phyloP scores from a whole-genome alignment of 306 rosid species.

The Citrullus amarus region DNA sequence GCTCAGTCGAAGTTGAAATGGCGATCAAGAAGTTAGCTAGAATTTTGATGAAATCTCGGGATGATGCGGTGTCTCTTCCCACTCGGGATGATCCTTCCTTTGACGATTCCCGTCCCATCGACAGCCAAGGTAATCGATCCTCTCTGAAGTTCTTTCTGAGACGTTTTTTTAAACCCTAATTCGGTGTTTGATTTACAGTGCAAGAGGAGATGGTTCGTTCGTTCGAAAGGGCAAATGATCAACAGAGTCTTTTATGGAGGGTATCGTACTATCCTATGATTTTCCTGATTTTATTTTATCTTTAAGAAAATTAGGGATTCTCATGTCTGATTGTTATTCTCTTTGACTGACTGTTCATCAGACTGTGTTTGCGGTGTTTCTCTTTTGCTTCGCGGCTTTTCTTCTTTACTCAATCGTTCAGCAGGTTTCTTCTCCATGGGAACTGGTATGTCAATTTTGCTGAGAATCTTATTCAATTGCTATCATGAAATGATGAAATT shows the following conservation, averaged over 20 bases:
- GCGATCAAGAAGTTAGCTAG: conserved; percentile 57
- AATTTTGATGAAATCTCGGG: conserved; percentile 30
- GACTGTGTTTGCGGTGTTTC: conserved; percentile 54
- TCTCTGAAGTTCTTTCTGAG: background rate
- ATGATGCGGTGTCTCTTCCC: conserved; percentile 49
- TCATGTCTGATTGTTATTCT: background rate
- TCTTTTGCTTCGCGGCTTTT: conserved; percentile 46
- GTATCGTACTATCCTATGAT: conserved; percentile 13
- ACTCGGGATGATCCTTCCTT: conserved; percentile 30
- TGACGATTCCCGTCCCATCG: conserved; percentile 54
- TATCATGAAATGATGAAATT: background rate
- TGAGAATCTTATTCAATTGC: background rate
- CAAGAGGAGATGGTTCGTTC: conserved; percentile 76
- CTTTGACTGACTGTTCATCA: conserved; percentile 8
- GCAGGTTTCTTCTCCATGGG: conserved; percentile 79
- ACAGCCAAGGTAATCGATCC: conserved; percentile 40
- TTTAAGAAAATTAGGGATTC: background rate
- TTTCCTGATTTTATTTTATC: background rate
- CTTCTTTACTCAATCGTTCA: conserved; percentile 58
- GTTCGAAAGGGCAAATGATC: conserved; percentile 45
- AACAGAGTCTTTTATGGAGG: conserved; percentile 79
- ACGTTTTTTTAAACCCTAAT: background rate
- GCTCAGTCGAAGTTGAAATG: background rate
- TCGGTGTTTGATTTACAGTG: conserved; percentile 24
- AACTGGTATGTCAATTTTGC: conserved; percentile 47